phyloP scores from a whole-genome alignment of 2,329 filamentous ascomycete genomes.

The Botrytis paeoniae region DNA sequence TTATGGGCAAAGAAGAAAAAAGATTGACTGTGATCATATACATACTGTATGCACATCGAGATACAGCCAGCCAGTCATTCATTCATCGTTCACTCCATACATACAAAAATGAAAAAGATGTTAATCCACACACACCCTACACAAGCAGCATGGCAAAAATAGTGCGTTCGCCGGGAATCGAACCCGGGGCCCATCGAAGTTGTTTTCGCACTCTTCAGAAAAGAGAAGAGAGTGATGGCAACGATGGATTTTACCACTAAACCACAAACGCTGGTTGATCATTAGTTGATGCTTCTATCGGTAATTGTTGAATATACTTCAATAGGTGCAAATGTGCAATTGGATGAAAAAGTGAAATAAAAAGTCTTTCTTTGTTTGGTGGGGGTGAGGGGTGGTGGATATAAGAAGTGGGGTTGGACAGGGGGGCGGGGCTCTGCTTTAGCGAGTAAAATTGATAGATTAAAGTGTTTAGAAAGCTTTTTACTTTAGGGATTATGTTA shows the following conservation, averaged over 20 bases:
- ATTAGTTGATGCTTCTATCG: no score
- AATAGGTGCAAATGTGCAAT: accelerated
- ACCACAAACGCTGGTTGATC: conserved; percentile 15
- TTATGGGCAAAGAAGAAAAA: no score
- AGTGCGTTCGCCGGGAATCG: neutral
- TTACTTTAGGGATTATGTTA: neutral
- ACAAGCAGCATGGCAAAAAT: no score
- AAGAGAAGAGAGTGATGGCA: neutral
- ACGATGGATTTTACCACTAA: conserved; percentile 23
- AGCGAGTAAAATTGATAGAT: neutral
- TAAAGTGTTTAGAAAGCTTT: neutral
- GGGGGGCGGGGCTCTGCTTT: neutral
- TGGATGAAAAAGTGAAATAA: neutral
- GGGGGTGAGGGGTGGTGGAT: neutral
- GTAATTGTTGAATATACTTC: neutral
- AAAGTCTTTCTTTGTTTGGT: neutral
- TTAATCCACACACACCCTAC: no score
- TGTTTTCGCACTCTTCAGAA: neutral
- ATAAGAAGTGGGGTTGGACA: neutral
- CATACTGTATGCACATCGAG: no score
- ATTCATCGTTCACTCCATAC: no score
- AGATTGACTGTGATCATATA: no score
- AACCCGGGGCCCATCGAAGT: neutral
- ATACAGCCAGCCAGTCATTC: no score
- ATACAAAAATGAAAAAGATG: no score